These are phyloP conservation scores for Daldinia caldariorum DNA, from an alignment of 495 filamentous ascomycete genomes.

Conservation along the genomic window DNA sequence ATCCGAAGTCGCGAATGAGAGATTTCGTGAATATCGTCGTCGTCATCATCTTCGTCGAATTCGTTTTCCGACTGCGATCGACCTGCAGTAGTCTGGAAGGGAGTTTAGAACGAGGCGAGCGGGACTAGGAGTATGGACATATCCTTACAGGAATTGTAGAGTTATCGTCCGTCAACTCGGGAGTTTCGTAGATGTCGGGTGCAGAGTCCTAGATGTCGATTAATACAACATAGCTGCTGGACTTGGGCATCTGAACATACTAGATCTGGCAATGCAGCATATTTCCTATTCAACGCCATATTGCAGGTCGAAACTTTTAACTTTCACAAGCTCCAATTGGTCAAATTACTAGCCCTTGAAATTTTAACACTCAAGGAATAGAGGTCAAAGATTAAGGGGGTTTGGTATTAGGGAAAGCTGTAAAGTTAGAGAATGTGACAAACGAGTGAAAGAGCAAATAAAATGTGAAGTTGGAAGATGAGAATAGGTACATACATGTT, in stretches of 20 bases:
- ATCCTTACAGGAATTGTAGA: conserved; percentile 80
- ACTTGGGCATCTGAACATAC: conserved; percentile 58
- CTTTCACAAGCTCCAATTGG: background rate
- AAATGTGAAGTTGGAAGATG: background rate
- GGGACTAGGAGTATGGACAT: background rate
- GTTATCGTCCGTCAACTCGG: conserved; percentile 85
- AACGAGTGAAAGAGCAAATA: background rate
- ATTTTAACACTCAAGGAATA: too few relatives aligned
- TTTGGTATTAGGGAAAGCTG: background rate
- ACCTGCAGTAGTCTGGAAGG: conserved; percentile 66
- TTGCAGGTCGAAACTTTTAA: conserved; percentile 6
- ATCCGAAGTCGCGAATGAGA: conserved; percentile 77
- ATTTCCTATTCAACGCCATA: conserved; percentile 73
- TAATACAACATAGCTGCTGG: conserved; percentile 11
- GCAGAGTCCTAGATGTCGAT: conserved; percentile 73
- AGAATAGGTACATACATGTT: background rate
- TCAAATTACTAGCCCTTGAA: background rate
- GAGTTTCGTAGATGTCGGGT: conserved; percentile 95
- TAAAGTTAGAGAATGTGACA: background rate
- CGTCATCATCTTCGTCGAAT: conserved; percentile 69
- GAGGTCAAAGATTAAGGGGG: background rate
- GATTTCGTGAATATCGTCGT: conserved; percentile 70
- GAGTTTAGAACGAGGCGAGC: conserved; percentile 22
- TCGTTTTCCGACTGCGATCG: conserved; percentile 71
- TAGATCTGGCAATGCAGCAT: conserved; percentile 84